Percentiles rank a stretch among this genome's conserved stretches.
Conservation (phyloP, 345 rosid species). For the Eucalyptus decipiens region DNA sequence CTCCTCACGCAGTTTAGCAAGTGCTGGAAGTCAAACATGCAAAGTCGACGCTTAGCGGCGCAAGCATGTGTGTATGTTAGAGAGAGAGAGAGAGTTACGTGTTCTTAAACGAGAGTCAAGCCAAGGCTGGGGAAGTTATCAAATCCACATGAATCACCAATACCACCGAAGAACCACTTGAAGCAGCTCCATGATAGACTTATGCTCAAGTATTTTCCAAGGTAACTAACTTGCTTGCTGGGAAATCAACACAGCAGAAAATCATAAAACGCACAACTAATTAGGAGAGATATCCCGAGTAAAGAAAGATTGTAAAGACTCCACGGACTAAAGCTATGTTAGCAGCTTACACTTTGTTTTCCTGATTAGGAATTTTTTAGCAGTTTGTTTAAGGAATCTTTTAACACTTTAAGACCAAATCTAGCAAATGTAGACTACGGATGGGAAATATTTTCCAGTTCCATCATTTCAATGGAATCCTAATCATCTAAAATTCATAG, state of each 20-base stretch:
- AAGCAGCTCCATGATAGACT: constrained; percentile 94
- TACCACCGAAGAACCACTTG: constrained; percentile 96
- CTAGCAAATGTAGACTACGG: background rate
- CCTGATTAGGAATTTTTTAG: background rate
- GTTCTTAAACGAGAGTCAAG: constrained; percentile 61
- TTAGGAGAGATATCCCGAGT: background rate
- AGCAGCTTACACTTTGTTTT: background rate
- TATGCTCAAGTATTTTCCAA: constrained; percentile 82
- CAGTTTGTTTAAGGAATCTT: background rate
- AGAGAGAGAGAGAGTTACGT: constrained; percentile 42
- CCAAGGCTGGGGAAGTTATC: constrained; percentile 92
- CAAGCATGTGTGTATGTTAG: background rate
- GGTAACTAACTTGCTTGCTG: constrained; percentile 86
- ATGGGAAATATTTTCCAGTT: background rate
- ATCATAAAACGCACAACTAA: background rate
- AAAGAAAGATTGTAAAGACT: background rate
- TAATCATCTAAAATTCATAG: background rate
- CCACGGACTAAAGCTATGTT: background rate
- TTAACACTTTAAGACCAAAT: background rate
- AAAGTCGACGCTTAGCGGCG: background rate
- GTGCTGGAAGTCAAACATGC: background rate
- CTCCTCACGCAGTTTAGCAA: background rate
- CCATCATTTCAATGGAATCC: background rate
- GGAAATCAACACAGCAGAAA: background rate
- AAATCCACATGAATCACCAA: constrained; percentile 90